Base-by-base conservation (phyloP, 495 filamentous ascomycete species). In the Penicillium canescens region DNA sequence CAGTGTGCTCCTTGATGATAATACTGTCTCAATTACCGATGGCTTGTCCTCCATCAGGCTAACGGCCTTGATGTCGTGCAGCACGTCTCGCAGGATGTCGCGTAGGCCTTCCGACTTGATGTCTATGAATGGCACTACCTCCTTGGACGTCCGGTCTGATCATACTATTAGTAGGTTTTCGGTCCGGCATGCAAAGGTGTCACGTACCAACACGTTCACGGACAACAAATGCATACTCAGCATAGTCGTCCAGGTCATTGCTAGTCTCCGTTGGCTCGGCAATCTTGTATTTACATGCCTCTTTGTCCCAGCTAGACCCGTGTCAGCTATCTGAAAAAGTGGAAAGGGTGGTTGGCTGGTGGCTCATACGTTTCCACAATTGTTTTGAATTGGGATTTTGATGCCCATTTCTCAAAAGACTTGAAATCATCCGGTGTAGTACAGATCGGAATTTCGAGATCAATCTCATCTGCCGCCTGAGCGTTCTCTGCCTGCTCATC, bases 81-180 rank as follows among this genome's bases (percentile, higher is more conserved):
- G 40, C 14, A 72, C 57, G 20, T 20, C 56, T 34, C 61, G 57
- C 43, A 73, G 52, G 46, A 66, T 56, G 34, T 69, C 70, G 43
- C 61, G 57, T 12, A 73, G 56, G 42, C 56, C 48, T 54, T 65
- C 54, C 44, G 61, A 69, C 45, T 65, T 67, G 52, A 65, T 60
- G 52, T 69, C 61, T 51, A 69, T 58, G 31, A 51, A 61, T 14
- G 49, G 28, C 14, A 44, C 59, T 33, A 54, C 56, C 40, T 60
- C 53, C 37, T 64, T 42, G 11, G 51, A 63, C 35, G 61, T 70
- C 16, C 57, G 37, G 26, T 68, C 57, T 66, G 23, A 34, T 43
- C 20, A 48, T 48, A 52, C 26, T 6, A 56, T 60, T 55, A 60
- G n/a, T n/a, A n/a, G n/a, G n/a, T n/a, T n/a, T n/a, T n/a, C n/a